Conservation (phyloP, 805 yeast species). For the Yarrowia sp. region DNA sequence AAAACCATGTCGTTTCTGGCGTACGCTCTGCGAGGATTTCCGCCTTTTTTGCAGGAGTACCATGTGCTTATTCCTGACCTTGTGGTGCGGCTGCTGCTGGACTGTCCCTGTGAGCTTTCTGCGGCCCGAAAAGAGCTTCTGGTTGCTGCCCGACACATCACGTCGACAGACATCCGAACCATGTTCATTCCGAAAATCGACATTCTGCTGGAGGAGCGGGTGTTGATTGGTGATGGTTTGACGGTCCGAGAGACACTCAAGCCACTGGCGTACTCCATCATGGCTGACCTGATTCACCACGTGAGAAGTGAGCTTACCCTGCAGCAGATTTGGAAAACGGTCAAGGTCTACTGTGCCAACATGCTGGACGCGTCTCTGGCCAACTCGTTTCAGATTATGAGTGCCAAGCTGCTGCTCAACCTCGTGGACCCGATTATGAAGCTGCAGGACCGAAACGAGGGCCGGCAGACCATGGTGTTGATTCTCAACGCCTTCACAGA, state of each 20-base stretch:
- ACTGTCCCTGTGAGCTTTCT: constrained; percentile 91
- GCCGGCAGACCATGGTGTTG: constrained; percentile 76
- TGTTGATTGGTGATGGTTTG: constrained; percentile 86
- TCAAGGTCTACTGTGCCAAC: constrained; percentile 73
- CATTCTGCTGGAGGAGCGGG: constrained; percentile 76
- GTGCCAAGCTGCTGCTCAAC: constrained; percentile 84
- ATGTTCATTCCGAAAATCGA: constrained; percentile 84
- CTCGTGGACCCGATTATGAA: constrained; percentile 84
- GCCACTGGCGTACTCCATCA: constrained; percentile 90
- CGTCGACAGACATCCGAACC: constrained; percentile 80
- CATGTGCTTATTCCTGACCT: constrained; percentile 76
- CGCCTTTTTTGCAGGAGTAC: constrained; percentile 57
- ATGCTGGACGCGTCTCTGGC: constrained; percentile 79
- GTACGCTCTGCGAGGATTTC: constrained; percentile 81
- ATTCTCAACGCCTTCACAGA: constrained; percentile 86
- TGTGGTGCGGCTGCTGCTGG: constrained; percentile 80
- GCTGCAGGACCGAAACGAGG: constrained; percentile 74
- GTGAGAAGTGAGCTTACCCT: constrained; percentile 79
- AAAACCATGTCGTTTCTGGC: constrained; percentile 95
- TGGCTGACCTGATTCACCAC: constrained; percentile 93
- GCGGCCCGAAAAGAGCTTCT: constrained; percentile 88
- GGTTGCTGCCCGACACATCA: constrained; percentile 92
- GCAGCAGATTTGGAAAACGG: constrained; percentile 82
- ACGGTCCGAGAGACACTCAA: constrained; percentile 86
- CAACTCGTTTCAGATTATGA: constrained; percentile 90